These are phyloP conservation scores for Mycosarcoma maydis DNA, from an alignment of 1,284 basidiomycete species.

Conservation along the genomic window DNA sequence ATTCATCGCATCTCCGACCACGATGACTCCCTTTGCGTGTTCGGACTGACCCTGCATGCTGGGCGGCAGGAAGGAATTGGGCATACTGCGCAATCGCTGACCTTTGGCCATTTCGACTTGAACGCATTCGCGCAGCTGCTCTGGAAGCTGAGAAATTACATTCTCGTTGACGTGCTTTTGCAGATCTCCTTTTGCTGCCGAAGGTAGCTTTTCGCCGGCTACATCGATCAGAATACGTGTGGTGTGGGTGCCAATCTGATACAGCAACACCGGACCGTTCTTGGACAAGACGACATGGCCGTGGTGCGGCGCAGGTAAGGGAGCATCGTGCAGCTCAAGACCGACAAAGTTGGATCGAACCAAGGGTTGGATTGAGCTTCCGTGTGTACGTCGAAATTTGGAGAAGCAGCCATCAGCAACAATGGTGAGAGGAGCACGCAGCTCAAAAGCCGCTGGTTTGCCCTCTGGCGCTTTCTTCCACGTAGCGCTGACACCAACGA, in stretches of 20 bases:
- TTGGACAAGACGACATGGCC: constrained; percentile 83
- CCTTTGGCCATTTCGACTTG: constrained; percentile 51
- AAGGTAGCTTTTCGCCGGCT: constrained; percentile 80
- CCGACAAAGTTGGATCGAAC: constrained; percentile 85
- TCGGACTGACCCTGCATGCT: constrained; percentile 77
- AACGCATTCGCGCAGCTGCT: constrained; percentile 56
- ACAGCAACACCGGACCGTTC: constrained; percentile 83
- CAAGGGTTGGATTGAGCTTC: constrained; percentile 70
- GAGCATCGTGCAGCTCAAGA: constrained; percentile 78
- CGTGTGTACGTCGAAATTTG: constrained; percentile 74
- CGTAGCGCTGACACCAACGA: constrained; percentile 52
- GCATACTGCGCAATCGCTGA: constrained; percentile 78
- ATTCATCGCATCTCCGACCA: constrained; percentile 97
- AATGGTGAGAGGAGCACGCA: constrained; percentile 81
- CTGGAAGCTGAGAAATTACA: constrained; percentile 60
- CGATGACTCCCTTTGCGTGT: constrained; percentile 77
- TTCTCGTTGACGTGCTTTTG: constrained; percentile 51
- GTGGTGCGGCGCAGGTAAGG: constrained; percentile 81
- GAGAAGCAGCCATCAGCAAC: constrained; percentile 96
- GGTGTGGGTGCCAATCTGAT: constrained; percentile 79
- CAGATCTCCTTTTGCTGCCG: constrained; percentile 73
- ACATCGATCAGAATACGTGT: constrained; percentile 94
- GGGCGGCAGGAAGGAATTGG: constrained; percentile 91
- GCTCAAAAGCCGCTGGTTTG: constrained; percentile 49
- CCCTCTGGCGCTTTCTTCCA: constrained; percentile 36